Base-by-base conservation (phyloP, 306 rosid species). In the Clitoria ternatea region DNA sequence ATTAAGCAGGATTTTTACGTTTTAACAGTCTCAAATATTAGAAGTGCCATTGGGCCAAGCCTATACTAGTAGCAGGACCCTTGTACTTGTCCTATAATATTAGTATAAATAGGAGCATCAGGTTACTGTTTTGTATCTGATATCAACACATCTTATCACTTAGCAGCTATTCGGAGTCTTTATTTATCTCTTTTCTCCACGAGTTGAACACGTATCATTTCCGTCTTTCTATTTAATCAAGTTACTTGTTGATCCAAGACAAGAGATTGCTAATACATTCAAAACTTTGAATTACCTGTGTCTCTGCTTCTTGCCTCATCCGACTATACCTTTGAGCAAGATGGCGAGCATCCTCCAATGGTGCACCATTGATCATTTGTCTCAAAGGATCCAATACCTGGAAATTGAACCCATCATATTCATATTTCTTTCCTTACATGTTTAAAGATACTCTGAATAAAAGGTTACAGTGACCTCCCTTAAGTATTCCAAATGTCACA, bases 281-380 rank as follows among this genome's bases (percentile, higher is more conserved):
- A 42, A 60, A 52, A 43, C n/a, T 29, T 53, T 40, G 64, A 56
- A 72, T 77, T 78, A 89, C 99, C 76, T 72, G 92, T 66, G 86
- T 18, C 82, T 94, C 99, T 27, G 99, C 97, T 78, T 94, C 99
- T 67, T 89, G 99, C 75, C 99, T 83, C 97, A 94, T 87, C 61
- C 91, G 85, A 85, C 99, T 91, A 79, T 94, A 94, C 75, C 97
- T 89, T 61, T 94, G 97, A 70, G 87, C 99, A 73, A 94, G 97
- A 83, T 94, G 96, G 53, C 99, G 97, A 67, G 99, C 97, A 86
- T 94, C 99, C 92, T 91, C 99, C 80, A 94, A 76, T 75, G 99
- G 99, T 61, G 88, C 75, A 68, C 99, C 89, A 17, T 29, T 74
- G 36, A 87, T 68, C 96, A 94, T 94, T 80, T 96, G 96, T 79